phyloP scores from a whole-genome alignment of 257 asterid genomes.

The Leptodermis oblonga region DNA sequence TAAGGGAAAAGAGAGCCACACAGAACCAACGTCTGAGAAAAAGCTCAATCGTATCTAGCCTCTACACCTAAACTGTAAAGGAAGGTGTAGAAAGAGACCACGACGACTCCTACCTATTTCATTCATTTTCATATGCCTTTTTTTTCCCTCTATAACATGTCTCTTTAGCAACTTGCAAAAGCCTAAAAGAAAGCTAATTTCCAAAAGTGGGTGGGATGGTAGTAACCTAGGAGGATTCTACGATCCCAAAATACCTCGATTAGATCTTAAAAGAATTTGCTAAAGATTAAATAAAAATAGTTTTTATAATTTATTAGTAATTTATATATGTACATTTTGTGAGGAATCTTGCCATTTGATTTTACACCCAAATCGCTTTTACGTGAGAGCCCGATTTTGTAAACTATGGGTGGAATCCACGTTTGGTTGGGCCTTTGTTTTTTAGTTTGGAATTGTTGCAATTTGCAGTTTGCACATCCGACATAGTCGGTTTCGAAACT shows the following conservation, averaged over 20 bases:
- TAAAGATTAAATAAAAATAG: no score
- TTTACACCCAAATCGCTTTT: no score
- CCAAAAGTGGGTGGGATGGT: slow-evolving; percentile 8
- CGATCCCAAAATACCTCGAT: no score
- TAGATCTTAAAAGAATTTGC: no score
- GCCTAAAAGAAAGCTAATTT: slow-evolving; percentile 5
- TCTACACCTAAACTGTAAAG: slow-evolving; percentile 38
- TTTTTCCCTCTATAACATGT: background rate
- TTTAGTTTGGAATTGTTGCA: background rate
- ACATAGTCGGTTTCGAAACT: no score
- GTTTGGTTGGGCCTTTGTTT: background rate
- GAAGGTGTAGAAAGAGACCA: slow-evolving; percentile 69
- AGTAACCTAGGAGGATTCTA: no score
- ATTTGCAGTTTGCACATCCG: no score
- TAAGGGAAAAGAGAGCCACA: slow-evolving; percentile 95
- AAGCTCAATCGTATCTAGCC: slow-evolving; percentile 37
- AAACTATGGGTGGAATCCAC: no score
- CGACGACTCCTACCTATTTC: slow-evolving; percentile 53
- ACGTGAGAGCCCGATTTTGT: no score
- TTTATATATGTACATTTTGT: no score
- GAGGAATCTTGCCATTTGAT: no score
- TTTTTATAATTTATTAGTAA: no score
- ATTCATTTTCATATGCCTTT: slow-evolving; percentile 16
- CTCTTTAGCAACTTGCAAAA: slow-evolving; percentile 6
- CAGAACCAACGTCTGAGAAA: slow-evolving; percentile 58